phyloP scores from a whole-genome alignment of 2,329 filamentous ascomycete genomes.

The Penicillium sp. region DNA sequence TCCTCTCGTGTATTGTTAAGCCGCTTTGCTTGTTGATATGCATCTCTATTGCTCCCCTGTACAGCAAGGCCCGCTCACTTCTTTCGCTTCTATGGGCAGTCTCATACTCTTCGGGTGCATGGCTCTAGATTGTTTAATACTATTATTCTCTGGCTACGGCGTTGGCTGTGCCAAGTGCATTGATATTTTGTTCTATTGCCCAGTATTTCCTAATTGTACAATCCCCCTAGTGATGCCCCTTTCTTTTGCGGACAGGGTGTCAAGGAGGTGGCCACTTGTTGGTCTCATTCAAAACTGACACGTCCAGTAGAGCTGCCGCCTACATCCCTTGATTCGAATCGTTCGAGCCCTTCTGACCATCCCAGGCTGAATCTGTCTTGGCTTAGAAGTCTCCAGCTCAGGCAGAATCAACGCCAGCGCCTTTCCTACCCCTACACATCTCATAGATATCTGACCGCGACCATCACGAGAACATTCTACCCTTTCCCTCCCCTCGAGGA shows the following conservation, averaged over 20 bases:
- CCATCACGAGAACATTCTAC: background rate
- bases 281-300: background rate
- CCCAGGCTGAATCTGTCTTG: background rate
- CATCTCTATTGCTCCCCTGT: slow-evolving; percentile 22
- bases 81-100: slow-evolving; percentile 11
- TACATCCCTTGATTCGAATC: background rate
- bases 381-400: background rate
- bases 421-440: background rate
- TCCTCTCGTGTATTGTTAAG: slow-evolving; percentile 21
- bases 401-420: background rate
- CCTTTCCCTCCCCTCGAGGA: background rate
- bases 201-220: background rate
- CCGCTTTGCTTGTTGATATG: slow-evolving; percentile 22
- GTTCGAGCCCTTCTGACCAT: background rate
- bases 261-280: background rate
- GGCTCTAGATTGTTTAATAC: slow-evolving; percentile 27
- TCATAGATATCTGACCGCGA: slow-evolving; percentile 5
- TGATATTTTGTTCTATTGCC: background rate
- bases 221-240: background rate
- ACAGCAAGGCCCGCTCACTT: slow-evolving; percentile 16
- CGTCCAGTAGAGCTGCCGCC: background rate
- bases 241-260: background rate
- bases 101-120: slow-evolving; percentile 15
- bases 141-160: slow-evolving; percentile 13
- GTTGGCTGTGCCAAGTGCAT: slow-evolving; percentile 5